Conservation (phyloP, 306 rosid genomes). For the Morella rubra region DNA sequence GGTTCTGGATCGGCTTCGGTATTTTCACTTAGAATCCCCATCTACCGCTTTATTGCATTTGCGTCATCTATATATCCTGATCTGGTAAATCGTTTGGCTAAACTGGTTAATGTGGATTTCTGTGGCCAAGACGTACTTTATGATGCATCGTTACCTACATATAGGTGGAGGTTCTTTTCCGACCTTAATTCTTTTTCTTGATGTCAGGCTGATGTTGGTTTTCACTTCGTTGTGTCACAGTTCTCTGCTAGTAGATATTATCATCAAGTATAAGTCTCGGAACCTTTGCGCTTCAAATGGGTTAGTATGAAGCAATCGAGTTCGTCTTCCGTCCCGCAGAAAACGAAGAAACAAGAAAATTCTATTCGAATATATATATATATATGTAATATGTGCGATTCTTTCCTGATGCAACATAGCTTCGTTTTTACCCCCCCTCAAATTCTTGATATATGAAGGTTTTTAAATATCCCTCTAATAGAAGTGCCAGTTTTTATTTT, state of each 20-base stretch:
- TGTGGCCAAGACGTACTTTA: background rate
- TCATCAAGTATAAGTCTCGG: background rate
- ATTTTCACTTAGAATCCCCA: background rate
- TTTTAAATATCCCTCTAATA: background rate
- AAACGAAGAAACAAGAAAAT: background rate
- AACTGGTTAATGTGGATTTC: background rate
- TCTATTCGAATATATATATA: background rate
- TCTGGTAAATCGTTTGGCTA: background rate
- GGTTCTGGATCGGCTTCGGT: conserved; percentile 18
- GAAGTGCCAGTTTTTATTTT: background rate
- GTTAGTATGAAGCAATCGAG: background rate
- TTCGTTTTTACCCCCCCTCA: background rate
- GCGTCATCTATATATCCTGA: background rate
- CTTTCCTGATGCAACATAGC: background rate
- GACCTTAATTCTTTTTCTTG: background rate
- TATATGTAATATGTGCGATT: background rate
- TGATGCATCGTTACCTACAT: no score
- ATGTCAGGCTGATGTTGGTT: background rate
- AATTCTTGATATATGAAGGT: background rate
- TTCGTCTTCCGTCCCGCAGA: background rate
- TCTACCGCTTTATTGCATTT: background rate
- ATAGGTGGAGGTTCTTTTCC: background rate
- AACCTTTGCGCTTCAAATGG: background rate
- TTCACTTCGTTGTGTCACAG: background rate
- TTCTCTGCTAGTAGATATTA: background rate